Evolutionary conservation across 2,329 filamentous ascomycete species (phyloP).

Genomic region (Neocatenulostroma microsporum): DNA sequence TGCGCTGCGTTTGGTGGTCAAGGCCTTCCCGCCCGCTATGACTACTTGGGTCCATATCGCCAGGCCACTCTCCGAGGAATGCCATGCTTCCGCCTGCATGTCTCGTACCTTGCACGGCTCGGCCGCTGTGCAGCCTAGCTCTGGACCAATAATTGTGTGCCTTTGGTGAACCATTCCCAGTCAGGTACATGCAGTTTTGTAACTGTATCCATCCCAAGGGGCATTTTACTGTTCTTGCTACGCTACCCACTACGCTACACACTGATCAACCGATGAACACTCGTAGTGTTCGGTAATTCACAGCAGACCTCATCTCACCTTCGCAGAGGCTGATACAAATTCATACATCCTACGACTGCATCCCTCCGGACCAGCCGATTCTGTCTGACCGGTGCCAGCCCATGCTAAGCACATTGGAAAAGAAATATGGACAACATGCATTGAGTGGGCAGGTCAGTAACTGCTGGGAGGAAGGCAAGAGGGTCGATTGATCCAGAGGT

Average conservation of each 20-base stretch:
- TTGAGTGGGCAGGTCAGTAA: conserved; percentile 2
- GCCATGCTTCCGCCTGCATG: conserved; percentile 10
- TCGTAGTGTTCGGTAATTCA: no score
- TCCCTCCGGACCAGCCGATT: not conserved
- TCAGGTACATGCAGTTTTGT: conserved; percentile 18
- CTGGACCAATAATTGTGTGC: conserved; percentile 17
- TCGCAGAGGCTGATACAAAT: conserved; percentile 2
- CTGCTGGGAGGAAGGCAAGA: not conserved
- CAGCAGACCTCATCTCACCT: conserved; percentile 1
- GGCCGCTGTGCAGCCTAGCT: conserved; percentile 12
- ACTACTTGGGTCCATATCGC: not conserved
- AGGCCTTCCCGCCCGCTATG: conserved; percentile 7
- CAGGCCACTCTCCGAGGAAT: conserved; percentile 10
- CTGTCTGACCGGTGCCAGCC: conserved; percentile 4
- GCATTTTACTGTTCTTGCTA: conserved; percentile 1
- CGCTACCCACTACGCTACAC: no score
- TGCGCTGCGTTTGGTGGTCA: not conserved
- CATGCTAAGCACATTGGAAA: not conserved
- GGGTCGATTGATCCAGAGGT: not conserved
- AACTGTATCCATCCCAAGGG: conserved; percentile 16
- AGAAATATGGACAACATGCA: not conserved
- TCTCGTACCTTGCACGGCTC: conserved; percentile 20
- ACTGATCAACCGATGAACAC: no score
- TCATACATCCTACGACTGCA: not conserved
- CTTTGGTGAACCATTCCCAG: conserved; percentile 16